Percentiles rank a stretch among this genome's conserved stretches.
These are phyloP conservation scores for Agastache rugosa DNA, from an alignment of 257 asterid genomes.

Conservation along the genomic window DNA sequence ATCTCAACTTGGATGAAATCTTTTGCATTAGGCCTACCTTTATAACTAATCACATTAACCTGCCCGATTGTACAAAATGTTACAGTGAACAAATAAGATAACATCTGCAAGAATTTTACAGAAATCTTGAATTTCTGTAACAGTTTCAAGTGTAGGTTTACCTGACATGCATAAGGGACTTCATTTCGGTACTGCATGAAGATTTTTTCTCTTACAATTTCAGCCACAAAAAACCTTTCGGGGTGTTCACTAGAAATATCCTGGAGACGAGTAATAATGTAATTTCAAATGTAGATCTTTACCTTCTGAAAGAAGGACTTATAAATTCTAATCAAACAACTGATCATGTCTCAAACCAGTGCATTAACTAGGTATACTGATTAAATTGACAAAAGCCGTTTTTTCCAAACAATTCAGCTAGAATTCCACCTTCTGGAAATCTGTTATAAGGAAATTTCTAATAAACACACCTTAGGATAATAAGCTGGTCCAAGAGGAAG, in stretches of 20 bases:
- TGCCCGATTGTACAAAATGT: slow-evolving; percentile 37
- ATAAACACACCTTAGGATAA: slow-evolving; percentile 77
- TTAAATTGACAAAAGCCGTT: neutral
- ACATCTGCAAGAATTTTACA: neutral
- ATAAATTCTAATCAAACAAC: neutral
- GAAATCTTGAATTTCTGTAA: slow-evolving; percentile 25
- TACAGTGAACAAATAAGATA: slow-evolving; percentile 20
- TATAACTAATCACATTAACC: slow-evolving; percentile 88
- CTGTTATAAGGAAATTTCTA: neutral
- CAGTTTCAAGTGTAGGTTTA: slow-evolving; percentile 33
- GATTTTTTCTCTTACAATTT: slow-evolving; percentile 93
- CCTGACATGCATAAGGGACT: slow-evolving; percentile 99
- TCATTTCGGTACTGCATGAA: slow-evolving; percentile 89
- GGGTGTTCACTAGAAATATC: slow-evolving; percentile 98
- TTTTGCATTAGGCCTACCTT: slow-evolving; percentile 84
- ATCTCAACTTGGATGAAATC: slow-evolving; percentile 96
- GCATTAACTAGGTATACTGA: neutral
- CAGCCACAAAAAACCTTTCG: slow-evolving; percentile 92
- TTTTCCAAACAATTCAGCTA: slow-evolving; percentile 1
- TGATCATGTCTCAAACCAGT: neutral
- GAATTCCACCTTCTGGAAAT: neutral
- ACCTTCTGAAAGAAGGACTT: neutral
- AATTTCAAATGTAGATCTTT: slow-evolving; percentile 22
- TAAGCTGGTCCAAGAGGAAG: slow-evolving; percentile 91
- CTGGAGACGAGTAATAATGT: slow-evolving; percentile 47